Base-by-base conservation (phyloP, 345 rosid genomes). In the Rhizophora apiculata region DNA sequence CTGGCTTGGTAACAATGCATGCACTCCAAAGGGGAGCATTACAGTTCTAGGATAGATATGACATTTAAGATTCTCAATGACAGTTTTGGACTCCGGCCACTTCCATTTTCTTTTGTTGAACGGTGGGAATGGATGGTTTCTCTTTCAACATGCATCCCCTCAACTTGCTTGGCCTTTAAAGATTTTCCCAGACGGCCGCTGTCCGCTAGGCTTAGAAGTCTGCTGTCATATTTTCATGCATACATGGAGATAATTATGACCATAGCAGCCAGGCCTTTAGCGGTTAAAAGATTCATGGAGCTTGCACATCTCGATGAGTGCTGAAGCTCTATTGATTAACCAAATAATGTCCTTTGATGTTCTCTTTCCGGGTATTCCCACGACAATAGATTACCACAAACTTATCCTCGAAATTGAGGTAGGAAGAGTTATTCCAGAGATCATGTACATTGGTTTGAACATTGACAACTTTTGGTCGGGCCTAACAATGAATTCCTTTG, bases 371-470 rank as follows among this genome's bases (percentile, higher is more conserved):
- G 96, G 96, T 62, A 89, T 94, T 78, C 99, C 99, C 49, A 94
- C 97, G 4, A 94, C 98, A 58, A 91, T 91, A 24, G 93, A 91
- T 2, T 94, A 94, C 78, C 98, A 94, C 72, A 91, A 94, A 72
- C 96, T 94, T 73, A 91, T 91, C 80, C 98, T 94, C 72, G 98
- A 94, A 11, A 78, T 88, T 61, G 98, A 94, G 95, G 97, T 89
- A 37, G 2, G 89, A 68, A 51, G 65, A 74, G 39, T 70, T 64
- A 46, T 67, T 52, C n/a, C 10, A n/a, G 26, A 6, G 10, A 21
- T 18, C 27, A 26, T 55, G 59, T 8, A 21, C 22, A 26, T 55
- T 55, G 59, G 10, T 21, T 55, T 55, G 46, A 39, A 39, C 46
- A 39, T 9, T 1, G 10, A 1, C 46, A 39, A 10, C 15, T 10